Percentiles rank a stretch among this genome's conserved stretches.
Conservation (phyloP, 2,329 filamentous ascomycete species). For the Nothophoma quercina region DNA sequence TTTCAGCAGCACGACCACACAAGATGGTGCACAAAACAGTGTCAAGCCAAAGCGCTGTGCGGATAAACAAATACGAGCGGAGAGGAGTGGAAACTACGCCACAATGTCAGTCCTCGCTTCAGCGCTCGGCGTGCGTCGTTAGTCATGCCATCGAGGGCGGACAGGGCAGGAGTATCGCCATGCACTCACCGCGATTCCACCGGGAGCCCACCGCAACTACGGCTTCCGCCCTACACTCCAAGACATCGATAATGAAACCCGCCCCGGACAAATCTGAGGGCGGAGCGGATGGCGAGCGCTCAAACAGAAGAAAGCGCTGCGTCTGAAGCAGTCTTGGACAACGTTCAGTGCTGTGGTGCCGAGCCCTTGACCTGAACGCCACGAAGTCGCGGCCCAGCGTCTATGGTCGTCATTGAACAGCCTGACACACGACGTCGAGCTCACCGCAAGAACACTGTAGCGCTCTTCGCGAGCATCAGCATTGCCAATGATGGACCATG, state of each 20-base stretch:
- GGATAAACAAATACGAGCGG: conserved; percentile 38
- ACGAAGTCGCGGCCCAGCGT: too few species aligned
- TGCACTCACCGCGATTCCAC: conserved; percentile 3
- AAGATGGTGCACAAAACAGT: neutral
- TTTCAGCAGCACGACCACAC: neutral
- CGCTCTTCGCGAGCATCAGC: neutral
- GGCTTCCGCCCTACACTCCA: neutral
- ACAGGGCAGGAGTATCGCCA: conserved; percentile 7
- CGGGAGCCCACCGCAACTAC: neutral
- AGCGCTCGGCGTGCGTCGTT: conserved; percentile 23
- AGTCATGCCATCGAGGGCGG: conserved; percentile 16
- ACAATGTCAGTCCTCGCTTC: conserved; percentile 14
- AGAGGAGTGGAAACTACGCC: conserved; percentile 27
- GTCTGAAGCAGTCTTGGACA: neutral
- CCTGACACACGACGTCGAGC: too few species aligned
- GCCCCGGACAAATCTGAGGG: neutral
- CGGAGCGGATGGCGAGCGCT: conserved; percentile 1
- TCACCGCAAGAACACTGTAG: neutral
- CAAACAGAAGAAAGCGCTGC: neutral
- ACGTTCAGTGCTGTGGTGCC: too few species aligned
- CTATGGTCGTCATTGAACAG: too few species aligned
- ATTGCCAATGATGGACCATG: too few species aligned
- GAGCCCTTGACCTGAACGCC: too few species aligned
- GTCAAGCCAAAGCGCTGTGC: conserved; percentile 14
- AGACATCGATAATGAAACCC: neutral